Conservation (phyloP, 805 yeast species). For the Lipomyces chichibuensis region DNA sequence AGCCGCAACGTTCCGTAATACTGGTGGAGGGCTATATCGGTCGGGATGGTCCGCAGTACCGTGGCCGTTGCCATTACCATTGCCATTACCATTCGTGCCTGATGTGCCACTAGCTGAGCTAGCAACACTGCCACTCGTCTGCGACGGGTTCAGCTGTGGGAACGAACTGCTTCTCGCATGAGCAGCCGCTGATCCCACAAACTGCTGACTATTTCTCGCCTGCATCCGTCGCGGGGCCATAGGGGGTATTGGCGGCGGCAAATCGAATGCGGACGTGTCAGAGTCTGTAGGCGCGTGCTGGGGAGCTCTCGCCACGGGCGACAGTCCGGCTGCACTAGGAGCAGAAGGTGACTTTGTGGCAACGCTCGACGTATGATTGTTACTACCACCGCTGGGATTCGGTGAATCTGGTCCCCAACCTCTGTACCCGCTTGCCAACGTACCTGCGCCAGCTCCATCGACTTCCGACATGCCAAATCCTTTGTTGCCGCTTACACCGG, state of each 20-base stretch:
- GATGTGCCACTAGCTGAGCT: not conserved
- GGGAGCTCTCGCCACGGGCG: not conserved
- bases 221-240: conserved; percentile 21
- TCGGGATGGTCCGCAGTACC: not conserved
- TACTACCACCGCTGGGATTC: not conserved
- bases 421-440: conserved; percentile 20
- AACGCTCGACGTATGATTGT: not conserved
- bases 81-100: not conserved
- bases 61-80: not conserved
- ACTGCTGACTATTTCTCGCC: not conserved
- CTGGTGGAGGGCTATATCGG: not conserved
- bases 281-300: not conserved
- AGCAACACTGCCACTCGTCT: not conserved
- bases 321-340: conserved; percentile 1
- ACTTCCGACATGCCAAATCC: conserved; percentile 20
- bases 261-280: not conserved
- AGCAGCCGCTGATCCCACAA: not conserved
- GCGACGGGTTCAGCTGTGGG: not conserved
- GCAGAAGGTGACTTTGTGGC: not conserved
- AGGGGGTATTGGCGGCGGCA: conserved; percentile 26
- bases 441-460: conserved; percentile 7
- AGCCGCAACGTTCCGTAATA: not conserved
- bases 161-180: conserved; percentile 7
- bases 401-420: conserved; percentile 34
- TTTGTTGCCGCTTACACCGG: not conserved